A percentile compares a stretch with the other conserved stretches of the same genome.
Evolutionary conservation across 306 rosid species (phyloP).

Genomic region (Mimosa pudica): DNA sequence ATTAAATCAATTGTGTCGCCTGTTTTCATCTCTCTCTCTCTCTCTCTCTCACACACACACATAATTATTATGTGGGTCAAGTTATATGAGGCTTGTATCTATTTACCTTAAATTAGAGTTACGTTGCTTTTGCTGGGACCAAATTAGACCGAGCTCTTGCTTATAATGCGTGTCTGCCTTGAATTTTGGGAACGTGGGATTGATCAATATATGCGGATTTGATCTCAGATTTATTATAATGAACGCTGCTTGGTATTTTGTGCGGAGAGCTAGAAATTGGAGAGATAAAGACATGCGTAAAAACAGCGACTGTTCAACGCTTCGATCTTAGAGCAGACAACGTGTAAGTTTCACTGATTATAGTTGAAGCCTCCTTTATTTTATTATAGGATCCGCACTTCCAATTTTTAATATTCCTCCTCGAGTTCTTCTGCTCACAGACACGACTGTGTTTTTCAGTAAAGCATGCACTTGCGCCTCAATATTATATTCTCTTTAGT

Average conservation of each 20-base stretch:
- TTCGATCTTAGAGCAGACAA: constrained; percentile 67
- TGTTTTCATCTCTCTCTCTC: too few species aligned
- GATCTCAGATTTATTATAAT: constrained; percentile 42
- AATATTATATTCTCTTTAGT: constrained; percentile 17
- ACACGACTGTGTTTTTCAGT: constrained; percentile 48
- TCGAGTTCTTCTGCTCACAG: constrained; percentile 44
- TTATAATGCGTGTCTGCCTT: constrained; percentile 42
- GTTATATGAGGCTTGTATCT: not conserved
- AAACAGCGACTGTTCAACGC: constrained; percentile 77
- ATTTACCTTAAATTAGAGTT: not conserved
- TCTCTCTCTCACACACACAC: too few species aligned
- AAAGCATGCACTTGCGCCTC: constrained; percentile 44
- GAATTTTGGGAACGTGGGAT: constrained; percentile 63
- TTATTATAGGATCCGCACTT: constrained; percentile 10
- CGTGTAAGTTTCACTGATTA: constrained; percentile 46
- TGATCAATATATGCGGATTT: constrained; percentile 47
- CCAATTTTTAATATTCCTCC: constrained; percentile 25
- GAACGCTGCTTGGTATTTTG: constrained; percentile 49
- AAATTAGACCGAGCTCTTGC: constrained; percentile 4
- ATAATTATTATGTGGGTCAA: not conserved
- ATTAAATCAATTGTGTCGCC: too few species aligned
- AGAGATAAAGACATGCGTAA: constrained; percentile 70
- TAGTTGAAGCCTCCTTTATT: constrained; percentile 28
- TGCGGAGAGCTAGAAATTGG: constrained; percentile 44
- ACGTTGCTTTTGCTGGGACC: constrained; percentile 23